Evolutionary conservation across 176 grass and related monocot species (phyloP), one percentile per base, ranked within the genome.

Genomic region (Juncus effusus): DNA sequence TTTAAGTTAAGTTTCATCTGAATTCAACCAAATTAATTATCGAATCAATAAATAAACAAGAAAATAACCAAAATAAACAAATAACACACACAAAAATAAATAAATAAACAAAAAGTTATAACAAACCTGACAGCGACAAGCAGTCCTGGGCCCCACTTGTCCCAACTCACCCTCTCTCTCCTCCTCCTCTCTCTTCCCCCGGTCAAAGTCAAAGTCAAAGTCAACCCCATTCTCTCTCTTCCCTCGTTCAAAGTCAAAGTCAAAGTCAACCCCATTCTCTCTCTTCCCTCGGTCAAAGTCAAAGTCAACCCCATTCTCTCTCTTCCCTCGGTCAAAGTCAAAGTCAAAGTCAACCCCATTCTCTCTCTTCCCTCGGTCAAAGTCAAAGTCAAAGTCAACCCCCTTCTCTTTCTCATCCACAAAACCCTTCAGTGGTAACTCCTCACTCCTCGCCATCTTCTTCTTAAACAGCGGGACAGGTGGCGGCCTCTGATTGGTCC

Each of bases 111-210:
- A n/a, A n/a, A 76, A 28, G 6, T 61, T 28, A 28, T 28, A 28
- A 76, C 69, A 40, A 12, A 95, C 90, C 85, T 95, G 90, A 76
- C 90, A 95, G 67, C 47, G 61, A 70, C 82, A 95, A 67, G 69
- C 36, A 56, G 79, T 79, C 13, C 7, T 65, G 11, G 85, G 85
- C 59, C 90, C 90, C 84, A 89, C 90, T 77, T 89, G 79, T 76
- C 82, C 76, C 62, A 75, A 67, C 50, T 95, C 85, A 76, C 76
- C 60, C n/a, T 64, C 85, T 70, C 82, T 51, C 36, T 95, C 85
- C 38, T 95, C 82, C 68, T 74, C 70, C 14, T 85, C 74, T 60
- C 44, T 70, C 40, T 59, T 75, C 62, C 77, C 63, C 63, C 19
- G 19, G 19, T 28, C 19, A 28, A 28, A 28, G 19, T 28, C 19